Evolutionary conservation across 148 eudicot species (phyloP), one percentile per base, ranked within the genome.

Genomic region (Vaccinium darrowii): DNA sequence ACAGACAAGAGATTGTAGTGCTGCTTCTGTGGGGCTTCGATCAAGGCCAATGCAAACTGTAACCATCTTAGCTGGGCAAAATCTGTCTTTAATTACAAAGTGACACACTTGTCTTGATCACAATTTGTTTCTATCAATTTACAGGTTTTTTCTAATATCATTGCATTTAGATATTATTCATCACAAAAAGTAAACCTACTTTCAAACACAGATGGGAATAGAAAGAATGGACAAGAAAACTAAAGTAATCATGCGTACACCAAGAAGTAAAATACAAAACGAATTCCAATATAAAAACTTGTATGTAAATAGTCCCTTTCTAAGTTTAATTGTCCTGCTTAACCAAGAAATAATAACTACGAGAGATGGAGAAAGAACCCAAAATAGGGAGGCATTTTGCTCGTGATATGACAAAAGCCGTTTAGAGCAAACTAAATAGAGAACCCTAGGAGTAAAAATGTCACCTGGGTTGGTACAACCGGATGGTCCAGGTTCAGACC

Each of bases 401-500:
- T 69, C 75, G 3, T 4, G 47, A 0, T 27, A 69, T 30, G 75
- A 71, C 1, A 71, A 76, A 14, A 7, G 36, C 51, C n/a, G 43
- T 73, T 71, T 73, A 76, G 13, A 76, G 79, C 27, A 71, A 78
- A 78, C 60, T 21, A 50, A 14, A 5, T 39, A 43, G 54, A n/a
- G 19, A 80, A 62, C 53, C 78, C 78, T 75, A 39, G 6, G 25
- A 50, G 27, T 21, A n/a, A 76, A 76, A 76, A 76, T 7, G 10
- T 75, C 53, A 85, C 85, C 88, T 84, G 23, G 86, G 74, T 51
- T 84, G 25, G 88, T 69, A 47, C 69, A 82, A 3, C 58, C 53
- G 18, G 91, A 86, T 21, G 91, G 83, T 9, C 86, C 90, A 47
- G 90, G 89, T 25, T 85, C 84, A 50, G 92, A 83, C 18, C 85